phyloP scores from a whole-genome alignment of 768 basidiomycete genomes.

The Boletus reticuloceps region DNA sequence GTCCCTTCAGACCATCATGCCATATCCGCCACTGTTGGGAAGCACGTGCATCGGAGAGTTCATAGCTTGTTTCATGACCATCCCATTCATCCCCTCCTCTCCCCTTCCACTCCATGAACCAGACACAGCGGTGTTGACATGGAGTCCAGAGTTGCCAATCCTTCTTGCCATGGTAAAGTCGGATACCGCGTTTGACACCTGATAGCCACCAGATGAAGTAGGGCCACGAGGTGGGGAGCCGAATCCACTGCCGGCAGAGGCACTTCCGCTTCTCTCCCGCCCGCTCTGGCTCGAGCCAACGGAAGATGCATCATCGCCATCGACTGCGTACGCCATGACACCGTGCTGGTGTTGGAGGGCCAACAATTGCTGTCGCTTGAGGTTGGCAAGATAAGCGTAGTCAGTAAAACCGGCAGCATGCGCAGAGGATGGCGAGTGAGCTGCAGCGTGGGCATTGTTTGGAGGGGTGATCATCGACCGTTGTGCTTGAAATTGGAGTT shows the following conservation, averaged over 20 bases:
- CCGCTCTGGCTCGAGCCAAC: conserved; percentile 35
- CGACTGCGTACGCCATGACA: conserved; percentile 25
- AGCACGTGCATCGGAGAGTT: conserved; percentile 38
- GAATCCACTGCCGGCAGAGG: conserved; percentile 33
- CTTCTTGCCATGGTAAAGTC: conserved; percentile 28
- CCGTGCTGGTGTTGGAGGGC: conserved; percentile 31
- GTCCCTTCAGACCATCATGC: conserved; percentile 35
- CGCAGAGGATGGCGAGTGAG: conserved; percentile 17
- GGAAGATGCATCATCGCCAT: conserved; percentile 39
- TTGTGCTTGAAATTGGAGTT: conserved; percentile 31
- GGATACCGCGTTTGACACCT: conserved; percentile 31
- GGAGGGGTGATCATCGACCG: conserved; percentile 43
- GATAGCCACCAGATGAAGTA: conserved; percentile 33
- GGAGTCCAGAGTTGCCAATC: conserved; percentile 20
- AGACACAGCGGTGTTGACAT: conserved; percentile 24
- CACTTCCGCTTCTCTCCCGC: conserved; percentile 38
- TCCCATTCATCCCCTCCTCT: conserved; percentile 32
- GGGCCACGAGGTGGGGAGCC: conserved; percentile 31
- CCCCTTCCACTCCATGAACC: conserved; percentile 25
- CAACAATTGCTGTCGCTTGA: conserved; percentile 30
- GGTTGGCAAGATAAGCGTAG: conserved; percentile 25
- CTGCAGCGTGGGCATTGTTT: conserved; percentile 35
- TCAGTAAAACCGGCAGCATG: conserved; percentile 11
- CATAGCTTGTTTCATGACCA: conserved; percentile 36
- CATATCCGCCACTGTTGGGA: conserved; percentile 37